These are phyloP conservation scores for Mycena kentingensis DNA, from an alignment of 768 basidiomycete genomes.

Conservation along the genomic window DNA sequence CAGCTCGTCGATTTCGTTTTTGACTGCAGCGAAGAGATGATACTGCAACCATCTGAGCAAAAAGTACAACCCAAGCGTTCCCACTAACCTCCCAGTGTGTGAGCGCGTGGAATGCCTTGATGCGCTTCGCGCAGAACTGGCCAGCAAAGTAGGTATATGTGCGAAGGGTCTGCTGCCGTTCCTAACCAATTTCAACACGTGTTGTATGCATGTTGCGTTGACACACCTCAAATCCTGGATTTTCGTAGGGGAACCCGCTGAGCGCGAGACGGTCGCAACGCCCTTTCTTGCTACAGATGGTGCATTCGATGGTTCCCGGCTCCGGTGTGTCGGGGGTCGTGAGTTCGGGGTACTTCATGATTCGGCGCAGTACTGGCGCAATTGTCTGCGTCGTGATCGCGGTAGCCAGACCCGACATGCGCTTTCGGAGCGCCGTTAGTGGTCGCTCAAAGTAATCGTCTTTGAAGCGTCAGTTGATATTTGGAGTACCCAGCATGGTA, in stretches of 20 bases:
- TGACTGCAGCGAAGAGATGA: slow-evolving; percentile 60
- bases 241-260: background rate
- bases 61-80: slow-evolving; percentile 4
- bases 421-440: no score
- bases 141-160: slow-evolving; percentile 59
- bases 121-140: slow-evolving; percentile 76
- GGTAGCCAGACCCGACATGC: no score
- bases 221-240: slow-evolving; percentile 61
- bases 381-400: no score
- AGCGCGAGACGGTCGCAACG: slow-evolving; percentile 48
- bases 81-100: slow-evolving; percentile 80
- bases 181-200: slow-evolving; percentile 21
- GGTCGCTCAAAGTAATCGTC: no score
- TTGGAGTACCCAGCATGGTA: no score
- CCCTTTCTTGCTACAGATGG: slow-evolving; percentile 72
- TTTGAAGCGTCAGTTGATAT: no score
- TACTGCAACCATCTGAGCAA: slow-evolving; percentile 46
- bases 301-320: no score
- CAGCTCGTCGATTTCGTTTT: slow-evolving; percentile 59
- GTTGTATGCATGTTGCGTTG: slow-evolving; percentile 8
- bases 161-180: slow-evolving; percentile 25
- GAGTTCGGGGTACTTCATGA: slow-evolving; percentile 75
- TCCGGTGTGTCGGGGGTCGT: slow-evolving; percentile 57
- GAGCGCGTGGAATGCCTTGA: slow-evolving; percentile 68
- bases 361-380: no score